Evolutionary conservation across 1,139 yeast species (phyloP).

Genomic region (Hemisphaericaspora subhashii): DNA sequence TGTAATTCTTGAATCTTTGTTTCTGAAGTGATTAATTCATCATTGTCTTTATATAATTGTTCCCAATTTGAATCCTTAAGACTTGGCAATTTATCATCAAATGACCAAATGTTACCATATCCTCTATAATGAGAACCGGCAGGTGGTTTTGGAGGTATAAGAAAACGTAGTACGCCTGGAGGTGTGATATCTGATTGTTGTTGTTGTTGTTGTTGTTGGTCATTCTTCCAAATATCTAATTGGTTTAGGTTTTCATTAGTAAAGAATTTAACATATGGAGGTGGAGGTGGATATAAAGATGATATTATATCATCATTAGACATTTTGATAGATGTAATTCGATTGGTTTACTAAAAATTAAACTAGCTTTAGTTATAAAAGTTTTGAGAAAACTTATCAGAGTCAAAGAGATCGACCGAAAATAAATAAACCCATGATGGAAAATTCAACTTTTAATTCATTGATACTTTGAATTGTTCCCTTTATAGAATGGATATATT

Average conservation of each 20-base stretch:
- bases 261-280: constrained; percentile 68
- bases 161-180: constrained; percentile 47
- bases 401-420: no score
- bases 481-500: no score
- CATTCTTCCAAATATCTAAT: constrained; percentile 24
- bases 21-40: constrained; percentile 48
- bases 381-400: no score
- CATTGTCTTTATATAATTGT: constrained; percentile 57
- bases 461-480: no score
- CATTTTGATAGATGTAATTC: background rate
- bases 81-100: constrained; percentile 67
- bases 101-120: constrained; percentile 82
- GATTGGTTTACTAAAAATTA: no score
- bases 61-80: constrained; percentile 66
- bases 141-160: constrained; percentile 70
- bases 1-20: constrained; percentile 66
- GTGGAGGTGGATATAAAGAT: constrained; percentile 86
- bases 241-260: constrained; percentile 57
- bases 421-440: no score
- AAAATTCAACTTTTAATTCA: no score
- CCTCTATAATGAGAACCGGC: constrained; percentile 63
- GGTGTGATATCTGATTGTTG: constrained; percentile 13
- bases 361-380: no score
- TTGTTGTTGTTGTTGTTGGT: constrained; percentile 1
- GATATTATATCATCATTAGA: constrained; percentile 45